Evolutionary conservation across 1,284 basidiomycete species (phyloP), one percentile per base, ranked within the genome.

Genomic region (Bjerkandera adusta): DNA sequence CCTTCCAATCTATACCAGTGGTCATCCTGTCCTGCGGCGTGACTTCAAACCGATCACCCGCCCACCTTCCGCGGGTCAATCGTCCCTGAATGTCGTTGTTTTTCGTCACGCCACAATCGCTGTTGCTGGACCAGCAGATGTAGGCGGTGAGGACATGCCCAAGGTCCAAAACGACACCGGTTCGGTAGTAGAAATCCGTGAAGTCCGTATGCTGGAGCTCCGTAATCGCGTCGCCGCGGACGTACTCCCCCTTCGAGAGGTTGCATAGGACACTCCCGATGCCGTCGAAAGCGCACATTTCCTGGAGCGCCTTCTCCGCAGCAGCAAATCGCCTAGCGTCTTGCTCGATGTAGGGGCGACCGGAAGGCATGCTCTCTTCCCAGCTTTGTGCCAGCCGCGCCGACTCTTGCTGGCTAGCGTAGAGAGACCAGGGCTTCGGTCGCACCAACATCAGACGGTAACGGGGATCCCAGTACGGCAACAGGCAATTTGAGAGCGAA

Each of bases 191-290:
- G 24, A 27, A 27, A 11, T 25, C 26, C 3, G 22, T 41, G 13
- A 16, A 3, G 13, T 29, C n/a, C 8, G 22, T 30, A n/a, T n/a
- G n/a, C 18, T 29, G 13, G n/a, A 41, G 25, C 8, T n/a, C 21
- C 11, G 39, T 29, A 16, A 41, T 29, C 27, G 24, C 25, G 12
- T 11, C 16, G 13, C 13, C 24, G 5, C 25, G 39, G 11, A 41
- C 39, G 13, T 41, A 41, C 2, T 27, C 39, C 8, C 25, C 25
- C 26, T 41, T 41, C 25, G 39, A 41, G 11, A 41, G 5, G 13
- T 41, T 41, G 25, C 39, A 30, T n/a, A 41, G 39, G 13, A 41
- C 25, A n/a, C n/a, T n/a, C n/a, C n/a, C n/a, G n/a, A n/a, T n/a
- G n/a, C n/a, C n/a, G n/a, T n/a, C n/a, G n/a, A n/a, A n/a, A n/a